Percentiles rank a stretch among this genome's conserved stretches.
Conservation (phyloP, 371 early-diverging fungal species). For the Sporodiniella umbellata region DNA sequence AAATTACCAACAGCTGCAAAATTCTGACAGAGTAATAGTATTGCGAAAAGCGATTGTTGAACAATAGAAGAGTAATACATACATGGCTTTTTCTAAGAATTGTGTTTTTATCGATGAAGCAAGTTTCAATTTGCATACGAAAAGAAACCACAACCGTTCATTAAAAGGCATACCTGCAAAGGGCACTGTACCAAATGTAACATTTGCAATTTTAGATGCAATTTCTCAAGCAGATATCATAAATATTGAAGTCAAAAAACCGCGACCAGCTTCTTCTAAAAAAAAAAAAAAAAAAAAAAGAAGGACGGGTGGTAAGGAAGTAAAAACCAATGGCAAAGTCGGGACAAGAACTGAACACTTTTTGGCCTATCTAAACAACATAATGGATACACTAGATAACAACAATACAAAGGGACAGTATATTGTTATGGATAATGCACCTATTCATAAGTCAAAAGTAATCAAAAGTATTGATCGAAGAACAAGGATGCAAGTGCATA, state of each 20-base stretch:
- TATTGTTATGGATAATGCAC: constrained; percentile 5
- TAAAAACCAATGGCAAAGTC: constrained; percentile 11
- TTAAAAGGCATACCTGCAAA: constrained; percentile 17
- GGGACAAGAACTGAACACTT: constrained; percentile 14
- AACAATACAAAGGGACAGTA: constrained; percentile 12
- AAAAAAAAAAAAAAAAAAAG: too few species aligned
- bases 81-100: constrained; percentile 15
- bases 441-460: constrained; percentile 4
- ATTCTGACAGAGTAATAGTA: constrained; percentile 22
- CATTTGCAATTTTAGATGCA: constrained; percentile 17
- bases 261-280: constrained; percentile 16
- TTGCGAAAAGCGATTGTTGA: constrained; percentile 21
- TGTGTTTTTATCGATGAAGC: constrained; percentile 20
- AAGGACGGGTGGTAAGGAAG: constrained; percentile 10
- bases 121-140: constrained; percentile 14
- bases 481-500: constrained; percentile 10
- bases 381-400: constrained; percentile 15
- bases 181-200: constrained; percentile 11
- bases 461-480: constrained; percentile 5
- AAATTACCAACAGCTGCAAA: constrained; percentile 22
- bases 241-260: constrained; percentile 14
- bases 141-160: constrained; percentile 16
- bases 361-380: constrained; percentile 13
- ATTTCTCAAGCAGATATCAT: constrained; percentile 18
- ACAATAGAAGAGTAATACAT: constrained; percentile 20